Percentiles rank a stretch among this genome's conserved stretches.
Evolutionary conservation across 495 filamentous ascomycete species (phyloP).

Genomic region (Parachaetomium inaequale): DNA sequence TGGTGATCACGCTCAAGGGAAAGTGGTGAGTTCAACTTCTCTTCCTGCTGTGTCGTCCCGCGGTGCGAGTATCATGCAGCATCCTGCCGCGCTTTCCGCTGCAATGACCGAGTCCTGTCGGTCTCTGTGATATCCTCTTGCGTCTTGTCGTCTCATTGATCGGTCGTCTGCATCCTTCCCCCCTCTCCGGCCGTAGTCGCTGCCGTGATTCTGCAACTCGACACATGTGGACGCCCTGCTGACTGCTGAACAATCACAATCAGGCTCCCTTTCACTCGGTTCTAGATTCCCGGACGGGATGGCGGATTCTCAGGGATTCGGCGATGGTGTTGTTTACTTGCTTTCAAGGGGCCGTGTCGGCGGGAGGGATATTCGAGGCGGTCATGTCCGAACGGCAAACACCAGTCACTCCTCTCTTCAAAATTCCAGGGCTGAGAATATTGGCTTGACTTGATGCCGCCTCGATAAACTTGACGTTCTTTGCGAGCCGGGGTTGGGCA

Average conservation of each 20-base stretch:
- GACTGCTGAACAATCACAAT: conserved; percentile 5
- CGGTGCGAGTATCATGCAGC: background rate
- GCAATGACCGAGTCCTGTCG: background rate
- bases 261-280: conserved; percentile 63
- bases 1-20: conserved; percentile 82
- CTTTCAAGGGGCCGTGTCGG: background rate
- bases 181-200: background rate
- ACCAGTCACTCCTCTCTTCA: background rate
- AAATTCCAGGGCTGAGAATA: no score
- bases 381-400: conserved; percentile 2
- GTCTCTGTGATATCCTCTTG: background rate
- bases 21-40: conserved; percentile 72
- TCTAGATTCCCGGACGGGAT: conserved; percentile 38
- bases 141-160: background rate
- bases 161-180: background rate
- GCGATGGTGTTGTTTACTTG: background rate
- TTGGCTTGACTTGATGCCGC: background rate
- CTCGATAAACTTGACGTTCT: background rate
- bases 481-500: background rate
- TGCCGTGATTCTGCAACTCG: background rate
- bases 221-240: background rate
- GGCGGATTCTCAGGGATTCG: background rate
- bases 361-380: background rate
- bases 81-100: background rate
- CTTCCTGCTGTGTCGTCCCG: background rate